Evolutionary conservation across 2,329 filamentous ascomycete species (phyloP).

Genomic region (Colletotrichum cordylinicola): DNA sequence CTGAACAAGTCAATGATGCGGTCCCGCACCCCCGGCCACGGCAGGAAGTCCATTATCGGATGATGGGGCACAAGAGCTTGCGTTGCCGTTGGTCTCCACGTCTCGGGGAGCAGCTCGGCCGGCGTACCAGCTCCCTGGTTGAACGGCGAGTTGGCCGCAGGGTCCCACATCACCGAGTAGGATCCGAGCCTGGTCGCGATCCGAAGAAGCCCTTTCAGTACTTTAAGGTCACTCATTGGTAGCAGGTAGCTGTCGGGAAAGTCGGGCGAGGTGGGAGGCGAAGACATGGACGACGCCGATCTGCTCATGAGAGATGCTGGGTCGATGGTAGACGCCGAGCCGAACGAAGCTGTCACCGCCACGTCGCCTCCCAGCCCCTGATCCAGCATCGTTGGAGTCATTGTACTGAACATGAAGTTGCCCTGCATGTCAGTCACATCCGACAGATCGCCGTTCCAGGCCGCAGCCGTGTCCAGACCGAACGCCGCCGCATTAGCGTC

Average conservation of each 20-base stretch:
- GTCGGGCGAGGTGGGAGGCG: background rate
- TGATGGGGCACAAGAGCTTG: constrained; percentile 60
- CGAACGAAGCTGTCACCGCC: background rate
- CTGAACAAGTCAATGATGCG: constrained; percentile 57
- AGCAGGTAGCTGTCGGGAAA: constrained; percentile 55
- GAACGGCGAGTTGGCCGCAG: constrained; percentile 54
- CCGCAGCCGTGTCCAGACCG: background rate
- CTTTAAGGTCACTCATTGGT: constrained; percentile 51
- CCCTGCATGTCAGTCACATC: background rate
- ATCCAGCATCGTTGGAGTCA: background rate
- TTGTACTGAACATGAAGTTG: background rate
- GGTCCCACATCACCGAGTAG: constrained; percentile 47
- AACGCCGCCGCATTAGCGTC: constrained; percentile 4
- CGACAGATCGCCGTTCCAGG: background rate
- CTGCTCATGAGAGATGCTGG: constrained; percentile 3
- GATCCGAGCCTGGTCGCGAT: constrained; percentile 54
- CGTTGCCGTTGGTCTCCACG: constrained; percentile 55
- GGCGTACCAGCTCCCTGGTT: constrained; percentile 32
- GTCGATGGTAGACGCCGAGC: constrained; percentile 8
- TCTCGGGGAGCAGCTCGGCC: constrained; percentile 44
- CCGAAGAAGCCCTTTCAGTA: constrained; percentile 51
- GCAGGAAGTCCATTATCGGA: constrained; percentile 61
- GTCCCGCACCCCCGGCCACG: constrained; percentile 61
- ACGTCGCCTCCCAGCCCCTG: background rate
- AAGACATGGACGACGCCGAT: constrained; percentile 17